Evolutionary conservation across 140 eudicot species (phyloP), one percentile per base, ranked within the genome.

Genomic region (Stevia rebaudiana): DNA sequence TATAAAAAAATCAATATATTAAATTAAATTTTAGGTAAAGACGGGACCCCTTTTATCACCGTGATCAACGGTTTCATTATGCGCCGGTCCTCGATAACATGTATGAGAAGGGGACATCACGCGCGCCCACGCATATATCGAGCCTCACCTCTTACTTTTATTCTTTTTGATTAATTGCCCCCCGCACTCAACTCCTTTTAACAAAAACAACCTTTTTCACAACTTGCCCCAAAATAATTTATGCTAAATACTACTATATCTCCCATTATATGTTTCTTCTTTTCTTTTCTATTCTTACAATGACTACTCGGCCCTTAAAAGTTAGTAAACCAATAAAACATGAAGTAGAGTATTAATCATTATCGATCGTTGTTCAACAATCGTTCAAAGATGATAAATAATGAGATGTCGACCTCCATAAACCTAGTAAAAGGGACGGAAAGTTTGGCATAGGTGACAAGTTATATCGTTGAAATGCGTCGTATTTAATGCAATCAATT

Each of bases 61-160:
- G 74, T 74, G 74, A 74, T 74, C 74, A 28, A 8, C 74, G 79
- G 79, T 74, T 67, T 21, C 63, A 57, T 58, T 11, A 57, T 66
- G 57, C 74, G 59, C 35, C 24, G 46, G 73, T 22, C 61, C 37
- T 73, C 58, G 51, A 43, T 33, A 48, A 33, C 49, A 67, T 28
- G 67, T 48, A 51, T 53, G 44, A 15, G 17, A 7, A 7, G 25
- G 18, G 15, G 59, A 74, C 69, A 59, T 74, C 64, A 67, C 74
- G 55, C 79, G 74, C 79, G 50, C 57, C 79, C 74, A 67, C 79
- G 40, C 35, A 67, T 30, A 8, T 74, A 69, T 74, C 79, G 79
- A 74, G 79, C 79, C 69, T 59, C 74, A 18, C 10, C 30, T 23
- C 68, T n/a, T 64, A 21, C 63, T 63, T 72, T 56, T 48, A 11